Conservation (phyloP, 192 early-diverging fungal genomes). For the Coemansia sp. region DNA sequence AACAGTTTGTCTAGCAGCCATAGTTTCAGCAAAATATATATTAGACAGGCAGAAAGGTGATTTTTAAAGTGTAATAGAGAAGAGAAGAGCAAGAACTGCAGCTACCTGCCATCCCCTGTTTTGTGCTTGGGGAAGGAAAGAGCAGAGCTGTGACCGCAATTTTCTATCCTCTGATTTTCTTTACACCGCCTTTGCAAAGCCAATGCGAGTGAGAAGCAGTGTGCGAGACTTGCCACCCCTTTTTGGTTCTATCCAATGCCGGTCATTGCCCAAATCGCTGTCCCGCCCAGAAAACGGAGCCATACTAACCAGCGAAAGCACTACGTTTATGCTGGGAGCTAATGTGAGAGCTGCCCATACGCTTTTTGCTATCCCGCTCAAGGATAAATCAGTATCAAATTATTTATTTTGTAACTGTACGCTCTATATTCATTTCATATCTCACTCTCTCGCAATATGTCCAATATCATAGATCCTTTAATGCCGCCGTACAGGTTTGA, state of each 20-base stretch:
- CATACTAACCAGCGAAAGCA: not conserved
- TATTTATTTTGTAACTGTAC: not conserved
- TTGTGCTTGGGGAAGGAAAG: not conserved
- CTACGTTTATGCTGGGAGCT: too few relatives aligned
- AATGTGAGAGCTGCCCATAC: not conserved
- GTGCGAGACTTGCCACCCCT: too few relatives aligned
- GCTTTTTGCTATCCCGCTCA: not conserved
- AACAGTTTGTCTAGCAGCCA: not conserved
- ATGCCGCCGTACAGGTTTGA: constrained; percentile 82
- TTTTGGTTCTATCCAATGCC: not conserved
- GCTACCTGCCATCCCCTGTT: not conserved
- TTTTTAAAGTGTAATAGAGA: not conserved
- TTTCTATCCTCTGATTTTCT: not conserved
- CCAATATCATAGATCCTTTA: constrained; percentile 49
- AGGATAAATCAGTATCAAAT: not conserved
- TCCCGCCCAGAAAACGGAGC: not conserved
- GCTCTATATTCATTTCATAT: not conserved
- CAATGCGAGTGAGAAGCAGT: not conserved
- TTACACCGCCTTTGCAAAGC: not conserved
- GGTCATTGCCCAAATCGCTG: not conserved
- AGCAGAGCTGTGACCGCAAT: not conserved
- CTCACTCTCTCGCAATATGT: constrained; percentile 7
- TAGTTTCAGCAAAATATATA: not conserved
- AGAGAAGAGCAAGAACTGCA: not conserved
- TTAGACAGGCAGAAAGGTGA: not conserved